phyloP scores from a whole-genome alignment of 116 monocot species.

The Dioscorea cayenensis region DNA sequence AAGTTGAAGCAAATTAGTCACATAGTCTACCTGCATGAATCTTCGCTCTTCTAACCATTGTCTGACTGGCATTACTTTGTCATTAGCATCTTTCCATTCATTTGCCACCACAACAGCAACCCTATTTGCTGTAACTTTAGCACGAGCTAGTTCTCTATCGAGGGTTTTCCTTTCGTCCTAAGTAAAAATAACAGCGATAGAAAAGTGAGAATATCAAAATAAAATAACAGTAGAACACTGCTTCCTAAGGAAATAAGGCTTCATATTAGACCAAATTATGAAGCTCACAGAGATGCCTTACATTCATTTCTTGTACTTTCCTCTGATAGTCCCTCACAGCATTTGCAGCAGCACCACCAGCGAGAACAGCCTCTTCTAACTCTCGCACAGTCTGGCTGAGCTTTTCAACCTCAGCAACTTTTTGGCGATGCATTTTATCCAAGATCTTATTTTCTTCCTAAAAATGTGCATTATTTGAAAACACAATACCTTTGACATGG shows the following conservation, averaged over 20 bases:
- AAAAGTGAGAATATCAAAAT: not conserved
- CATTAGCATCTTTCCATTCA: conserved; percentile 96
- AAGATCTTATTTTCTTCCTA: conserved; percentile 94
- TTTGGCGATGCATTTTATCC: conserved; percentile 89
- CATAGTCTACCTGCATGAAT: conserved; percentile 36
- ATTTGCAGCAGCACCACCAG: conserved; percentile 91
- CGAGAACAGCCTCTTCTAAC: conserved; percentile 90
- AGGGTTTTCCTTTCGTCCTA: conserved; percentile 89
- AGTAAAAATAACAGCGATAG: not conserved
- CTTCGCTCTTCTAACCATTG: conserved; percentile 92
- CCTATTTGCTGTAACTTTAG: conserved; percentile 87
- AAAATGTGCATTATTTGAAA: not conserved
- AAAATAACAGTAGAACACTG: not conserved
- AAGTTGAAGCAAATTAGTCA: conserved; percentile 3
- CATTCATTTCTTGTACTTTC: conserved; percentile 94
- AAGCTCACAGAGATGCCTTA: conserved; percentile 5
- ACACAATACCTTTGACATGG: not conserved
- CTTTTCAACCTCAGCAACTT: conserved; percentile 95
- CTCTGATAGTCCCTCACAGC: conserved; percentile 89
- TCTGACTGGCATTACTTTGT: conserved; percentile 95
- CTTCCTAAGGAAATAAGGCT: not conserved
- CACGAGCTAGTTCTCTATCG: conserved; percentile 81
- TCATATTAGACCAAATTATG: not conserved
- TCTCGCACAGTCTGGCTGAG: conserved; percentile 86
- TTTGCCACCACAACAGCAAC: conserved; percentile 95